Evolutionary conservation across 129 eudicot species (phyloP).

Genomic region (Apium graveolens): DNA sequence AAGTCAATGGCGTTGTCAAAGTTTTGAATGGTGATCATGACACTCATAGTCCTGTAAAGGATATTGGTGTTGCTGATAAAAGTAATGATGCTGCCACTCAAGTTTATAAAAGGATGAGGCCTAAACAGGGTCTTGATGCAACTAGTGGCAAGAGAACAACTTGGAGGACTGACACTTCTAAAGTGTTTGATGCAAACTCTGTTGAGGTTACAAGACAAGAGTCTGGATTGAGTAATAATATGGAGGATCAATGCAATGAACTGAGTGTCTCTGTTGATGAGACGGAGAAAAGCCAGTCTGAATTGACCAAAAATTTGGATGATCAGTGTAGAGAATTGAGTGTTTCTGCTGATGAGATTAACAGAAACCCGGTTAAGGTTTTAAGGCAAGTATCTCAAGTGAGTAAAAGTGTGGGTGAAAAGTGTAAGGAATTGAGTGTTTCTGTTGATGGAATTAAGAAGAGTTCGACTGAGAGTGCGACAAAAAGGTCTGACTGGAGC

Average conservation of each 20-base stretch:
- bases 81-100: conserved; percentile 11
- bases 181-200: conserved; percentile 18
- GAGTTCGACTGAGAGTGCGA: conserved; percentile 50
- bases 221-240: conserved; percentile 24
- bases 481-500: conserved; percentile 42
- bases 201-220: conserved; percentile 22
- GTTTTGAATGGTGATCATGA: conserved; percentile 37
- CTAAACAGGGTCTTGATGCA: conserved; percentile 38
- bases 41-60: conserved; percentile 12
- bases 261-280: conserved; percentile 22
- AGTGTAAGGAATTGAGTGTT: conserved; percentile 4
- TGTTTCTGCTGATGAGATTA: conserved; percentile 11
- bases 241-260: conserved; percentile 22
- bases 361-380: conserved; percentile 1
- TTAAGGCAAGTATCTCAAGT: background rate
- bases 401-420: background rate
- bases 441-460: background rate
- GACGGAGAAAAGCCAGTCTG: conserved; percentile 25
- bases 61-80: background rate
- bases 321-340: conserved; percentile 1
- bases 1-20: conserved; percentile 45
- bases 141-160: conserved; percentile 51
- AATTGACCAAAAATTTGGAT: background rate
- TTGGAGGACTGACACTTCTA: conserved; percentile 59
- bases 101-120: conserved; percentile 29